Conservation (phyloP, 2,329 filamentous ascomycete species). For the Whalleya microplaca region DNA sequence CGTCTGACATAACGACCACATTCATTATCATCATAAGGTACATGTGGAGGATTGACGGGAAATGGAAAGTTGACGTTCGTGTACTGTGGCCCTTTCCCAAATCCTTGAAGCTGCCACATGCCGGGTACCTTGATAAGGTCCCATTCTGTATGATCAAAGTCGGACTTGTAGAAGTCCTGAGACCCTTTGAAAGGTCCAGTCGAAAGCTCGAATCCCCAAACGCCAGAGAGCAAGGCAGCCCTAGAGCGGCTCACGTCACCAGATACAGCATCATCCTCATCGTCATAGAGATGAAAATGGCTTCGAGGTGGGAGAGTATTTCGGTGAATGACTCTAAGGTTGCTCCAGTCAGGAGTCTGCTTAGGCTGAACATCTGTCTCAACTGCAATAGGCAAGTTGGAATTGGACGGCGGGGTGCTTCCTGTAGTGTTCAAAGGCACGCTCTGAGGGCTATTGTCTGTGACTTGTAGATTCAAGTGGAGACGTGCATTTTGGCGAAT, state of each 20-base stretch:
- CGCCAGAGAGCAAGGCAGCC: conserved; percentile 52
- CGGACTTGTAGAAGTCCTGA: conserved; percentile 41
- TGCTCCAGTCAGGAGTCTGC: conserved; percentile 61
- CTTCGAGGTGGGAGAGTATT: conserved; percentile 62
- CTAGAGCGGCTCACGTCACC: conserved; percentile 45
- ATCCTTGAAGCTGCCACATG: conserved; percentile 71
- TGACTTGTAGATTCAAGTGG: conserved; percentile 29
- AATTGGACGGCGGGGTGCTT: neutral
- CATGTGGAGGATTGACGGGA: conserved; percentile 66
- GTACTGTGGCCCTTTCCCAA: conserved; percentile 63
- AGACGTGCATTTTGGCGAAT: conserved; percentile 24
- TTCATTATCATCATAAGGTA: conserved; percentile 67
- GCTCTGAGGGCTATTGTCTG: neutral
- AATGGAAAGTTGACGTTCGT: conserved; percentile 67
- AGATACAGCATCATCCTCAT: conserved; percentile 51
- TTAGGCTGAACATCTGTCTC: conserved; percentile 34
- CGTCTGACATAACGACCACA: conserved; percentile 64
- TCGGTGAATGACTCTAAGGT: conserved; percentile 61
- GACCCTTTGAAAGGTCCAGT: conserved; percentile 51
- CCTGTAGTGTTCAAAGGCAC: neutral
- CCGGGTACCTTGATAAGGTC: conserved; percentile 62
- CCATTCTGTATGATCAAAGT: conserved; percentile 44
- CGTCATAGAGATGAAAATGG: conserved; percentile 58
- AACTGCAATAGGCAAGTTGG: neutral
- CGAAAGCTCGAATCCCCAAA: conserved; percentile 57